A percentile compares a stretch with the other conserved stretches of the same genome.
Conservation (phyloP, 1,284 basidiomycete species). For the Naganishia cerealis region DNA sequence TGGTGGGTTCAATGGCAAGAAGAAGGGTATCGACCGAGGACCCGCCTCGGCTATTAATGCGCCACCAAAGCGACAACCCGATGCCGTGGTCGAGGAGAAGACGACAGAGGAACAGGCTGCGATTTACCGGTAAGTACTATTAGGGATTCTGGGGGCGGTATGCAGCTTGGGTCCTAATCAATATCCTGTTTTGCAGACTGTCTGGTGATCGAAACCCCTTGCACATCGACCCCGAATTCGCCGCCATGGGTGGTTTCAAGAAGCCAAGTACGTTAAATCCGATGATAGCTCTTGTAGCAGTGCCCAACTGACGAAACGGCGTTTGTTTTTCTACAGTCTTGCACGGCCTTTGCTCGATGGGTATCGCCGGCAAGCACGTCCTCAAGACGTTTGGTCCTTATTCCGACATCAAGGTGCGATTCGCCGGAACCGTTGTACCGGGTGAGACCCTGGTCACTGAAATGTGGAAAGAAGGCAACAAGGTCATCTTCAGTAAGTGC, state of each 20-base stretch:
- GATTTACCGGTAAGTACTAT: conserved; percentile 69
- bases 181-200: conserved; percentile 57
- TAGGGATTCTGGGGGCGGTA: conserved; percentile 26
- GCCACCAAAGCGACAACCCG: conserved; percentile 78
- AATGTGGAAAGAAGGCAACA: conserved; percentile 96
- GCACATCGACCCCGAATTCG: conserved; percentile 91
- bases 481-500: conserved; percentile 82
- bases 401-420: conserved; percentile 95
- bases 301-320: not conserved
- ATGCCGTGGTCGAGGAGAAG: conserved; percentile 81
- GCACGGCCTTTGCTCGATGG: conserved; percentile 84
- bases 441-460: conserved; percentile 91
- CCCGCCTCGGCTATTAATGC: conserved; percentile 80
- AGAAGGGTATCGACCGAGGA: conserved; percentile 81
- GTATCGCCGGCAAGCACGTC: conserved; percentile 91
- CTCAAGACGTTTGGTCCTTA: conserved; percentile 80
- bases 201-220: conserved; percentile 90
- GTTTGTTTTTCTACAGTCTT: conserved; percentile 46
- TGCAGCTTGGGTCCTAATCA: not conserved
- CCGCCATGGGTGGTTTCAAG: conserved; percentile 90
- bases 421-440: conserved; percentile 69
- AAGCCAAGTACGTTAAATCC: conserved; percentile 62
- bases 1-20: conserved; percentile 93
- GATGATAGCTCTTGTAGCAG: conserved; percentile 57
- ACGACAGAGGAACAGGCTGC: conserved; percentile 80